Conservation (phyloP, 805 yeast genomes). For the Wickerhamomyces ciferrii region DNA sequence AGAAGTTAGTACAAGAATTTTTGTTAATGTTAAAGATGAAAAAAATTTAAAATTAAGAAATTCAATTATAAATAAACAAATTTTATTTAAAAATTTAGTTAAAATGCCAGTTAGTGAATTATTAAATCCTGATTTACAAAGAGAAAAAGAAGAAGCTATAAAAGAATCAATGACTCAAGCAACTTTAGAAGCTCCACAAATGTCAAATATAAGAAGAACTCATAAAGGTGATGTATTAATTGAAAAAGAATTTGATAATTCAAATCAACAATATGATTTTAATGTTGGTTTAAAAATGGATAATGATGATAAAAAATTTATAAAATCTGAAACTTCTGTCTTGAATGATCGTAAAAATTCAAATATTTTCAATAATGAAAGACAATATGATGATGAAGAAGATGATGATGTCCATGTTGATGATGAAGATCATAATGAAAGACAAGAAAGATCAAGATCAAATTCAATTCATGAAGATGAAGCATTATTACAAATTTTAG, state of each 20-base stretch:
- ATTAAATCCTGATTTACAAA: conserved; percentile 67
- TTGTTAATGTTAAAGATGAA: conserved; percentile 52
- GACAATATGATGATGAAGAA: conserved; percentile 8
- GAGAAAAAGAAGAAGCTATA: conserved; percentile 65
- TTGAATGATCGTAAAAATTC: conserved; percentile 11
- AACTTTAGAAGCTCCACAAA: conserved; percentile 54
- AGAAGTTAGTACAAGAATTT: conserved; percentile 63
- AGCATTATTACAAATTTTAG: conserved; percentile 26
- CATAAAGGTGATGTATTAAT: conserved; percentile 87
- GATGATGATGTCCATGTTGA: conserved; percentile 23
- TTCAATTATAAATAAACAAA: conserved; percentile 47
- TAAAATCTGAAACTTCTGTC: conserved; percentile 9
- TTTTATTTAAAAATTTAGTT: conserved; percentile 56
- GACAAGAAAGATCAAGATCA: conserved; percentile 3
- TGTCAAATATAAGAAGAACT: conserved; percentile 68
- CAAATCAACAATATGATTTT: conserved; percentile 20
- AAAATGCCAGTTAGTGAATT: conserved; percentile 68
- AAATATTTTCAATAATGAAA: conserved; percentile 2
- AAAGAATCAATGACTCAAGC: conserved; percentile 64
- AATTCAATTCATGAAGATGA: conserved; percentile 22
- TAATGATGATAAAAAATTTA: conserved; percentile 17
- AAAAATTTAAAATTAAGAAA: conserved; percentile 54
- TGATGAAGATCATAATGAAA: conserved; percentile 16
- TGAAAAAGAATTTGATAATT: conserved; percentile 37
- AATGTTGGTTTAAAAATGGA: conserved; percentile 23